These are phyloP conservation scores for Cetradonia linearis DNA, from an alignment of 495 filamentous ascomycete genomes.

Conservation along the genomic window DNA sequence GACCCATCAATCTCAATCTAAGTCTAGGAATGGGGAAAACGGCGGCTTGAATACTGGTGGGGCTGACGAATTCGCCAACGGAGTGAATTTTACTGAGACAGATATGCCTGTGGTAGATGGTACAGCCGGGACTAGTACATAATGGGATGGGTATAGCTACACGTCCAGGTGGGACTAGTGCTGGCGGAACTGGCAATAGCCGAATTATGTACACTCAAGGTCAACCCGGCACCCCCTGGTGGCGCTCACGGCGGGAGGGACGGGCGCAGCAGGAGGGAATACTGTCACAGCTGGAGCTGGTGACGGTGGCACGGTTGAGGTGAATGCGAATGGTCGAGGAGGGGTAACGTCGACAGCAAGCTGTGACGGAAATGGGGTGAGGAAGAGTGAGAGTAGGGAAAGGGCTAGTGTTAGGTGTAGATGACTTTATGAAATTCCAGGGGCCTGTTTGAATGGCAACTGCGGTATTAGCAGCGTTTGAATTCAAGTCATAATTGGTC, in stretches of 20 bases:
- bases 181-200: too few species aligned
- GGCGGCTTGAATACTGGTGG: background rate
- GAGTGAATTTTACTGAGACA: background rate
- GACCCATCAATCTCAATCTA: background rate
- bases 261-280: background rate
- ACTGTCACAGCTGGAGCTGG: background rate
- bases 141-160: too few species aligned
- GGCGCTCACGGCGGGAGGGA: background rate
- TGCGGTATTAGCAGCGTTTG: too few species aligned
- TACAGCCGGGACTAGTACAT: background rate
- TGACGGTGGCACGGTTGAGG: background rate
- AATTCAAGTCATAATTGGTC: too few species aligned
- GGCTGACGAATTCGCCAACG: background rate
- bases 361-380: background rate
- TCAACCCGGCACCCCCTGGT: background rate
- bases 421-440: too few species aligned
- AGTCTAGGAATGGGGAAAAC: background rate
- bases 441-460: too few species aligned
- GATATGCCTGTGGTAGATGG: background rate
- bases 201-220: background rate
- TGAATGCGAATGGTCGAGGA: too few species aligned
- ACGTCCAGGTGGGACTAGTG: too few species aligned
- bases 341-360: background rate
- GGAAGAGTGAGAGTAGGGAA: background rate
- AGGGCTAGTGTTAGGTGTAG: background rate